Evolutionary conservation across 2,329 filamentous ascomycete genomes (phyloP).

Genomic region (Lasiodiplodia citricola): DNA sequence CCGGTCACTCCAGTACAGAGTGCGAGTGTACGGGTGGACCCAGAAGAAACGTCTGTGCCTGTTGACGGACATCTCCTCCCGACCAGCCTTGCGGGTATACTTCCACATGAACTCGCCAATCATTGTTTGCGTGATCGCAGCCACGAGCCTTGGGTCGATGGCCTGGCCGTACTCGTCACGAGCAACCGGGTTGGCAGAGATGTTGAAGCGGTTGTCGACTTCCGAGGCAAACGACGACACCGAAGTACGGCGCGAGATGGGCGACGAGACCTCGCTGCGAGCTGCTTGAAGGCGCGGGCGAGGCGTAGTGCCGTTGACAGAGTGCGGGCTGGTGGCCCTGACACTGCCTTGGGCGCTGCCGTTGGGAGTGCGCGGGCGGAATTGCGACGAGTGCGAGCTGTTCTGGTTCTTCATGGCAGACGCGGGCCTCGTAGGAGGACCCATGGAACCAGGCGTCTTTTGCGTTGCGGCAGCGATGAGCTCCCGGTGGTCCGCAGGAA

Average conservation of each 20-base stretch:
- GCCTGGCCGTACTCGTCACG: slow-evolving; percentile 39
- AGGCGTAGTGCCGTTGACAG: slow-evolving; percentile 62
- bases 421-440: slow-evolving; percentile 81
- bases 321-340: slow-evolving; percentile 51
- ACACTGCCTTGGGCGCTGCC: slow-evolving; percentile 44
- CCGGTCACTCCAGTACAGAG: slow-evolving; percentile 93
- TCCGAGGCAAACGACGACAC: slow-evolving; percentile 96
- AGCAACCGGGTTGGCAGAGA: slow-evolving; percentile 49
- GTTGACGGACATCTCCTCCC: slow-evolving; percentile 84
- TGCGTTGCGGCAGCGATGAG: slow-evolving; percentile 74
- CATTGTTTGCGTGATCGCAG: slow-evolving; percentile 99
- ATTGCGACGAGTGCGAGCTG: slow-evolving; percentile 33
- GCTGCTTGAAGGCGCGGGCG: slow-evolving; percentile 51
- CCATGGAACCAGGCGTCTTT: slow-evolving; percentile 68
- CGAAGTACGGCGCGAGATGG: slow-evolving; percentile 74
- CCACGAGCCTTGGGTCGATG: slow-evolving; percentile 97
- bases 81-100: slow-evolving; percentile 93
- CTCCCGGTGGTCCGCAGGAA: slow-evolving; percentile 82
- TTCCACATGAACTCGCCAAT: slow-evolving; percentile 99
- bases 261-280: slow-evolving; percentile 56
- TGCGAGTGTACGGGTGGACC: slow-evolving; percentile 97
- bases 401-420: slow-evolving; percentile 65
- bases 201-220: slow-evolving; percentile 88
- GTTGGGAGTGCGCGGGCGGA: slow-evolving; percentile 47
- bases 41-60: slow-evolving; percentile 97